These are phyloP conservation scores for Verticillium zaregamsianum DNA, from an alignment of 2,329 filamentous ascomycete genomes.

Conservation along the genomic window DNA sequence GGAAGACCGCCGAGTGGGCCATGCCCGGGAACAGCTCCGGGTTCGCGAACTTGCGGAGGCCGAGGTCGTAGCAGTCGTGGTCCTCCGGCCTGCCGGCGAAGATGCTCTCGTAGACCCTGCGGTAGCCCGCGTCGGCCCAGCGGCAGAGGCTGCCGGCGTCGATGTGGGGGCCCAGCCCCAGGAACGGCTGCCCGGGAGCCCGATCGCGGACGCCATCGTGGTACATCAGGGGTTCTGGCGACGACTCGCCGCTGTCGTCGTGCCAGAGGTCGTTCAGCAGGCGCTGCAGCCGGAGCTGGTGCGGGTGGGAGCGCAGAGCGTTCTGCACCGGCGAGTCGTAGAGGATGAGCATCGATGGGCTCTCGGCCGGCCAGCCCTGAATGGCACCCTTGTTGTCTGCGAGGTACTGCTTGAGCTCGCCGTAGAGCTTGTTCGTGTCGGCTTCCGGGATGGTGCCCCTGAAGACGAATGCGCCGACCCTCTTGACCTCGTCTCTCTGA, in stretches of 20 bases:
- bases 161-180: constrained; percentile 37
- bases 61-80: constrained; percentile 32
- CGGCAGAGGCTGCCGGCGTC: constrained; percentile 37
- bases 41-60: constrained; percentile 27
- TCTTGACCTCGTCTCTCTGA: constrained; percentile 21
- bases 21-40: constrained; percentile 27
- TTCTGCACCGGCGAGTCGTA: constrained; percentile 34
- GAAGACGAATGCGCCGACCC: constrained; percentile 17
- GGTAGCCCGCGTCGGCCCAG: constrained; percentile 34
- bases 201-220: constrained; percentile 33
- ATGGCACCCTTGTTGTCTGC: constrained; percentile 25
- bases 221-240: constrained; percentile 32
- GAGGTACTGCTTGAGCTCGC: constrained; percentile 26
- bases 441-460: constrained; percentile 15
- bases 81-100: constrained; percentile 29
- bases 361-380: constrained; percentile 29
- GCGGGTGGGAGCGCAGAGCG: constrained; percentile 29
- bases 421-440: constrained; percentile 19
- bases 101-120: constrained; percentile 29
- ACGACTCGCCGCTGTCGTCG: constrained; percentile 20
- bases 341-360: constrained; percentile 32
- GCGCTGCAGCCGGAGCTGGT: constrained; percentile 29
- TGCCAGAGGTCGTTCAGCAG: constrained; percentile 34
- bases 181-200: constrained; percentile 30
- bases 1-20: constrained; percentile 31